These are phyloP conservation scores for Tylopilus rubrobrunneus DNA, from an alignment of 768 basidiomycete species.

Conservation along the genomic window DNA sequence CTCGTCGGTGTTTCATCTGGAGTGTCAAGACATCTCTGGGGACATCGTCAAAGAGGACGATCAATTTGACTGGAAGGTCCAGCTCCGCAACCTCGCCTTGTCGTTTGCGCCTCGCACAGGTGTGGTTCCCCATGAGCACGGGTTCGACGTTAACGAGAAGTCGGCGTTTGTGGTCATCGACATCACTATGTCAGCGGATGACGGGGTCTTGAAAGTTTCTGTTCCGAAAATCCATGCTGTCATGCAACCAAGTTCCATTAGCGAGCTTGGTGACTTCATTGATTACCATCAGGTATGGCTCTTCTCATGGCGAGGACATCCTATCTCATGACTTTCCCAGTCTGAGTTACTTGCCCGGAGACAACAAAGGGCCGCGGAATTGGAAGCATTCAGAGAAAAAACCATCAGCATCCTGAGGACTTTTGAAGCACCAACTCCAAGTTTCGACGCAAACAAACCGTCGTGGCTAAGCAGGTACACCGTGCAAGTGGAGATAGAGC, in stretches of 20 bases:
- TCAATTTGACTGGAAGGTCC: constrained; percentile 61
- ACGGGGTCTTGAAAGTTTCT: constrained; percentile 43
- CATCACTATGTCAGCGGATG: constrained; percentile 45
- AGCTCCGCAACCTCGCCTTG: constrained; percentile 72
- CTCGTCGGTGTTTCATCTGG: constrained; percentile 68
- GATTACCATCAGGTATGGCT: constrained; percentile 72
- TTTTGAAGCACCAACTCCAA: constrained; percentile 59
- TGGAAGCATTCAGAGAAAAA: constrained; percentile 82
- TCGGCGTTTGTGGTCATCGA: constrained; percentile 87
- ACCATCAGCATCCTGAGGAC: constrained; percentile 68
- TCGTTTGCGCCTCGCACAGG: constrained; percentile 68
- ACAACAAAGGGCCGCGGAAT: constrained; percentile 71
- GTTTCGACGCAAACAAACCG: constrained; percentile 20
- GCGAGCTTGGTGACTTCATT: constrained; percentile 84
- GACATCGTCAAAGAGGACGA: constrained; percentile 43
- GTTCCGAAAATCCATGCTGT: constrained; percentile 85
- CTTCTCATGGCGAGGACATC: background rate
- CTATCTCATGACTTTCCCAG: constrained; percentile 35
- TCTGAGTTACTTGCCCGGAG: constrained; percentile 70
- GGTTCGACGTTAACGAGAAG: constrained; percentile 56
- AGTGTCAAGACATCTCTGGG: constrained; percentile 72
- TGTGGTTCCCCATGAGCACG: constrained; percentile 31
- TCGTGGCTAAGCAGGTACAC: constrained; percentile 57
- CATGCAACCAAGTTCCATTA: constrained; percentile 91
- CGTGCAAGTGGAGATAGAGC: constrained; percentile 52